These are phyloP conservation scores for Paralagenidium karlingii DNA, from an alignment of 352 stramenopile genomes.

Conservation along the genomic window DNA sequence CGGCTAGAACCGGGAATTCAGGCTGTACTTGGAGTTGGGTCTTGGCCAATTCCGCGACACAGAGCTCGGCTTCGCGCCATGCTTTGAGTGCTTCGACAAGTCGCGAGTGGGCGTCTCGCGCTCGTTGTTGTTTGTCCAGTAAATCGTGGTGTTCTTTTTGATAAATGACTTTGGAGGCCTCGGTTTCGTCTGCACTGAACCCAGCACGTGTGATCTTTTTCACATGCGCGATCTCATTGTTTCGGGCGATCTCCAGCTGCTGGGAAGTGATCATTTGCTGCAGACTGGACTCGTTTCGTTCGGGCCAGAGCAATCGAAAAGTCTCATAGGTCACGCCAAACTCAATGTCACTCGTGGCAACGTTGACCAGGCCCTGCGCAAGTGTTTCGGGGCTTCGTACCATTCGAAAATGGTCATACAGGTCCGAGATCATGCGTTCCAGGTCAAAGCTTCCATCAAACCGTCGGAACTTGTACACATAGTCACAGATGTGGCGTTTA, in stretches of 20 bases:
- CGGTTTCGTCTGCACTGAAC: conserved; percentile 3
- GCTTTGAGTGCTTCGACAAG: conserved; percentile 50
- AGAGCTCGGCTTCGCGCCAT: conserved; percentile 65
- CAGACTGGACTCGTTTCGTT: no score
- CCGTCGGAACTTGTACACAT: conserved; percentile 36
- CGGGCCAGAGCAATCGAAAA: no score
- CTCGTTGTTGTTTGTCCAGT: conserved; percentile 32
- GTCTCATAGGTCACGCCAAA: conserved; percentile 32
- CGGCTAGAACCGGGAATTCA: conserved; percentile 28
- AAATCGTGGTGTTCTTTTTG: conserved; percentile 43
- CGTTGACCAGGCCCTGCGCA: conserved; percentile 33
- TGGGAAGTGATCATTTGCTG: no score
- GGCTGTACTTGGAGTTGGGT: conserved; percentile 28
- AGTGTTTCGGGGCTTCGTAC: conserved; percentile 37
- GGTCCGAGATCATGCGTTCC: conserved; percentile 30
- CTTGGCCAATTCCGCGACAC: conserved; percentile 31
- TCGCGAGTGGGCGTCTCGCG: conserved; percentile 28
- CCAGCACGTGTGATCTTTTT: conserved; percentile 14
- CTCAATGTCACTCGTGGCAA: conserved; percentile 50
- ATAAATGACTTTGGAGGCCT: conserved; percentile 19
- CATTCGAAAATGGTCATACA: conserved; percentile 74
- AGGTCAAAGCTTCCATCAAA: conserved; percentile 38
- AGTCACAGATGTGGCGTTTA: conserved; percentile 84
- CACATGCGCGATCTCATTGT: no score
- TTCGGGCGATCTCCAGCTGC: no score